phyloP scores from a whole-genome alignment of 306 rosid species.

The Pyrus bretschneideri region DNA sequence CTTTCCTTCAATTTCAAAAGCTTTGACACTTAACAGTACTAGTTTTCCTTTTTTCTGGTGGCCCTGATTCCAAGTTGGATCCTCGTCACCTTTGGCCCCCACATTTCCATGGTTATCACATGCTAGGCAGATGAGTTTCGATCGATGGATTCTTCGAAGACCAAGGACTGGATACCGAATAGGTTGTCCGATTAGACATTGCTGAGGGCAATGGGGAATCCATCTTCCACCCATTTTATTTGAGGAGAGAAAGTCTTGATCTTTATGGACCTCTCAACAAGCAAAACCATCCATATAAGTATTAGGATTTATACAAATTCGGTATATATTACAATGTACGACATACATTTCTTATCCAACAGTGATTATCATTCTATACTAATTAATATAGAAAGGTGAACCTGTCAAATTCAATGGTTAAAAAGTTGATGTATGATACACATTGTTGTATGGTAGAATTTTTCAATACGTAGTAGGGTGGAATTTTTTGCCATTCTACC shows the following conservation, averaged over 20 bases:
- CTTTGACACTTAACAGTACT: conserved; percentile 6
- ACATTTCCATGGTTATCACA: not conserved
- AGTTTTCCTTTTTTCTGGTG: not conserved
- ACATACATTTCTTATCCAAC: too few relatives aligned
- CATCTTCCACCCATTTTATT: not conserved
- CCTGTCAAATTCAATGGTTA: too few relatives aligned
- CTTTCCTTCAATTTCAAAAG: conserved; percentile 34
- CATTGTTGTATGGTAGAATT: too few relatives aligned
- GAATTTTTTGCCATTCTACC: too few relatives aligned
- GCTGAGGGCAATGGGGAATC: conserved; percentile 15
- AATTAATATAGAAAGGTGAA: too few relatives aligned
- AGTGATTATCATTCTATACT: too few relatives aligned
- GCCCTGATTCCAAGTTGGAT: not conserved
- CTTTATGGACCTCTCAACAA: not conserved
- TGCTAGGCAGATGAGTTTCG: not conserved
- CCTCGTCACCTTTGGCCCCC: not conserved
- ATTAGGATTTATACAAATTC: not conserved
- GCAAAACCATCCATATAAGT: not conserved
- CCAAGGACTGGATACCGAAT: not conserved
- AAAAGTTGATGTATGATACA: too few relatives aligned
- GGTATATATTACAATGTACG: not conserved
- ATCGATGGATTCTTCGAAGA: not conserved
- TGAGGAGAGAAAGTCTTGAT: not conserved
- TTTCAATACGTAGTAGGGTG: too few relatives aligned
- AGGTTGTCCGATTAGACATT: not conserved